Evolutionary conservation across 352 stramenopile genomes (phyloP).

Genomic region (Achlya hypogyna): DNA sequence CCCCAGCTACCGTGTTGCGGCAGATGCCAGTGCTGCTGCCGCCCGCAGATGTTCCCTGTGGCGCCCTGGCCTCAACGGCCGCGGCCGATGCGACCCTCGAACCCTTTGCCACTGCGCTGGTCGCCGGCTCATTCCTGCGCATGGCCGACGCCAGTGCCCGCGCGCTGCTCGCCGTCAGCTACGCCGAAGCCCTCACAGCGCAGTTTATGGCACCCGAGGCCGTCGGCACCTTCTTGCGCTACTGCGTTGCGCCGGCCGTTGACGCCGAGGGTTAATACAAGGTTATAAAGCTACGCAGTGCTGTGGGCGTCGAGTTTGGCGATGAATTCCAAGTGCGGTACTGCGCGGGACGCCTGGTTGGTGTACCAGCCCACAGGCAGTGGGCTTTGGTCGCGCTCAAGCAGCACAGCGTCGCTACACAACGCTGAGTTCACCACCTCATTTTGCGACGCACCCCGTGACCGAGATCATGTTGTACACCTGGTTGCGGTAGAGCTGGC

Average conservation of each 20-base stretch:
- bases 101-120: not conserved
- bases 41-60: not conserved
- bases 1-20: not conserved
- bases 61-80: not conserved
- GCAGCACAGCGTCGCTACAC: conserved; percentile 15
- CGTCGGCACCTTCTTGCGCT: not conserved
- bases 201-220: not conserved
- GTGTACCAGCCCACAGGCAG: conserved; percentile 17
- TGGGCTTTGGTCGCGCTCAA: conserved; percentile 14
- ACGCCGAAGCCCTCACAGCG: not conserved
- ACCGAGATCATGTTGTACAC: conserved; percentile 91
- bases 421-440: conserved; percentile 9
- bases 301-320: not conserved
- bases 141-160: not conserved
- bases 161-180: not conserved
- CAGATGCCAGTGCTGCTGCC: not conserved
- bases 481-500: conserved; percentile 81
- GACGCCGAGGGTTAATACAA: not conserved
- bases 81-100: not conserved
- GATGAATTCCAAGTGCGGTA: conserved; percentile 5
- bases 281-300: not conserved
- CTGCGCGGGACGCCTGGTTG: not conserved
- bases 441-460: conserved; percentile 67
- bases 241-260: not conserved
- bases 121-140: not conserved